Conservation (phyloP, 176 grass and related monocot species). For the Guadua angustifolia region DNA sequence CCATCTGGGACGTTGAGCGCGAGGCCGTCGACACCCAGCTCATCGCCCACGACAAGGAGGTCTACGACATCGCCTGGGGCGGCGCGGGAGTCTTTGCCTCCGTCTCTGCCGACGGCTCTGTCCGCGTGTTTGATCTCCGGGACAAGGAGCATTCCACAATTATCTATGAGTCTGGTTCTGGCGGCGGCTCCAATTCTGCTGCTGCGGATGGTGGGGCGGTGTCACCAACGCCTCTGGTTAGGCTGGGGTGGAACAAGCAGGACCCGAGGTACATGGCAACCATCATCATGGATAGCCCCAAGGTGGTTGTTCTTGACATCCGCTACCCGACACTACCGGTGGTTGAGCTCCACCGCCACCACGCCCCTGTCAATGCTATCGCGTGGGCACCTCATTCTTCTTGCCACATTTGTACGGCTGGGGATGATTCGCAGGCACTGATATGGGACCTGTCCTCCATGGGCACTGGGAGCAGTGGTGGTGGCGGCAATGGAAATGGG, state of each 20-base stretch:
- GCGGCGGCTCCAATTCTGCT: conserved; percentile 54
- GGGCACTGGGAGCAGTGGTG: conserved; percentile 62
- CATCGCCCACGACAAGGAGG: conserved; percentile 99
- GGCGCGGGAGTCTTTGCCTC: conserved; percentile 93
- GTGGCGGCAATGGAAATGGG: conserved; percentile 49
- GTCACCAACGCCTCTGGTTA: conserved; percentile 71
- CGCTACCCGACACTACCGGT: conserved; percentile 92
- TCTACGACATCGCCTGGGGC: conserved; percentile 98
- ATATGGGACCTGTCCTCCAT: conserved; percentile 97
- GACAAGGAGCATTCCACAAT: conserved; percentile 99
- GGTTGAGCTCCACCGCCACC: conserved; percentile 93
- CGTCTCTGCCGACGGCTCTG: conserved; percentile 88
- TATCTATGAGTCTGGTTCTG: conserved; percentile 81
- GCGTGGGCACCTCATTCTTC: conserved; percentile 95
- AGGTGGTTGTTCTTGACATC: conserved; percentile 96
- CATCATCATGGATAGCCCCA: conserved; percentile 98
- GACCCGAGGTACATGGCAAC: conserved; percentile 99
- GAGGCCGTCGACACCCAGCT: conserved; percentile 96
- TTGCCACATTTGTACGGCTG: conserved; percentile 92
- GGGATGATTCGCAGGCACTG: conserved; percentile 86
- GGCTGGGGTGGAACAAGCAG: conserved; percentile 98
- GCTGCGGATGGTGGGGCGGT: conserved; percentile 43
- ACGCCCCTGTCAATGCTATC: conserved; percentile 87
- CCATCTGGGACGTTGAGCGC: conserved; percentile 96
- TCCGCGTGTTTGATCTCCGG: conserved; percentile 94